Conservation (phyloP, 2,329 filamentous ascomycete genomes). For the Sporothrix dimorphospora region DNA sequence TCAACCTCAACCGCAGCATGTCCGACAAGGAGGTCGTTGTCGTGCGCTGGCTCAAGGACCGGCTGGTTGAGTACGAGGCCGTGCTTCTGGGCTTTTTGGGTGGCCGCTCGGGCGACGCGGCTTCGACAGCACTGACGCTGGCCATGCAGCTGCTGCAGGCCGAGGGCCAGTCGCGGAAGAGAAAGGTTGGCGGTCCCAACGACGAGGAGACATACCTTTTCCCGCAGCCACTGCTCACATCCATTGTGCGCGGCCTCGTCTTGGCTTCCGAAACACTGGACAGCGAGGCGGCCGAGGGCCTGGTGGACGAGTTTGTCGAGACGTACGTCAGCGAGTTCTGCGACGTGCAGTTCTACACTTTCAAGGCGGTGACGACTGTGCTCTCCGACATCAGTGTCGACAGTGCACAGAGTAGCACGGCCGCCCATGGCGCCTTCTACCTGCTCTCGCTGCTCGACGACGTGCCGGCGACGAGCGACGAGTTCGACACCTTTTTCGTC, state of each 20-base stretch:
- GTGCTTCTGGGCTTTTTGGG: conserved; percentile 64
- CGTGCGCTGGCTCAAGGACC: conserved; percentile 75
- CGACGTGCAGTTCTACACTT: conserved; percentile 83
- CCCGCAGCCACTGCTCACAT: conserved; percentile 66
- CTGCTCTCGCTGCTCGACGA: conserved; percentile 69
- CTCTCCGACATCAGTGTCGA: conserved; percentile 36
- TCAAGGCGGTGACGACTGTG: conserved; percentile 60
- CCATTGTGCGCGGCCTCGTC: conserved; percentile 61
- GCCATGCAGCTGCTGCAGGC: conserved; percentile 84
- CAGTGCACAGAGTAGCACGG: conserved; percentile 25
- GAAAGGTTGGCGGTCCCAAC: background rate
- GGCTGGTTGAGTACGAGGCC: conserved; percentile 71
- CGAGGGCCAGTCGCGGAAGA: conserved; percentile 65
- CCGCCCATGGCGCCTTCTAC: conserved; percentile 55
- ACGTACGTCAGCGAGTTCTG: conserved; percentile 80
- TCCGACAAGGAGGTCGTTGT: conserved; percentile 76
- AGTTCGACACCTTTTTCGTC: conserved; percentile 71
- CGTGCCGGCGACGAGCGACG: conserved; percentile 67
- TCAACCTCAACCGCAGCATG: conserved; percentile 66
- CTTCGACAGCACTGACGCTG: conserved; percentile 73
- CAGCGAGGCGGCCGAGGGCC: conserved; percentile 38
- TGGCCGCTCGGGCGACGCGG: conserved; percentile 60
- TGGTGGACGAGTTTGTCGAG: conserved; percentile 73
- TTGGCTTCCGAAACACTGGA: conserved; percentile 49
- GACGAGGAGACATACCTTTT: conserved; percentile 58